Evolutionary conservation across 768 basidiomycete species (phyloP).

Genomic region (Basidioascus undulatus): DNA sequence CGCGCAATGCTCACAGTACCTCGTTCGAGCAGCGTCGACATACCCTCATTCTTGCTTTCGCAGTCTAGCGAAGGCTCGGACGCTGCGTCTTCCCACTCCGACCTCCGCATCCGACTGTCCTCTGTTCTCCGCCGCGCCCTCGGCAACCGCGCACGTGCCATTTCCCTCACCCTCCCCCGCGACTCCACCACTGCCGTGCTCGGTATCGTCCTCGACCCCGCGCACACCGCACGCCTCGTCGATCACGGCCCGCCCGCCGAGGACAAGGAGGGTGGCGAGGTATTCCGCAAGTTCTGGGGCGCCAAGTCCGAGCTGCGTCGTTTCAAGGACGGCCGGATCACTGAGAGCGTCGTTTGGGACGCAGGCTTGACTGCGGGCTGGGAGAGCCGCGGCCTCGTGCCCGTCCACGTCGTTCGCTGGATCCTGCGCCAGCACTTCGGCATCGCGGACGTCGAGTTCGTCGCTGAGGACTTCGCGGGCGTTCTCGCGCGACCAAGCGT

Average conservation of each 20-base stretch:
- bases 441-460: slow-evolving; percentile 25
- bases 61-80: no score
- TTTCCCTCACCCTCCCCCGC: slow-evolving; percentile 23
- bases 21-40: no score
- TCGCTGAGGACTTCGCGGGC: slow-evolving; percentile 17
- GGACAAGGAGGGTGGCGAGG: slow-evolving; percentile 28
- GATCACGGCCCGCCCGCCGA: slow-evolving; percentile 66
- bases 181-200: slow-evolving; percentile 31
- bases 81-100: slow-evolving; percentile 1
- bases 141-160: slow-evolving; percentile 40
- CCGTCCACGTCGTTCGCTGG: slow-evolving; percentile 51
- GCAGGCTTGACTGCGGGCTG: no score
- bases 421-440: slow-evolving; percentile 53
- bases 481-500: slow-evolving; percentile 16
- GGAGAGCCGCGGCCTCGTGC: slow-evolving; percentile 62
- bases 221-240: slow-evolving; percentile 56
- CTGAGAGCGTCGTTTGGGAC: slow-evolving; percentile 93
- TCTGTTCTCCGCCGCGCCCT: slow-evolving; percentile 33
- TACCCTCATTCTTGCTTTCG: no score
- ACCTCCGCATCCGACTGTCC: slow-evolving; percentile 14
- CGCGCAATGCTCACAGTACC: no score
- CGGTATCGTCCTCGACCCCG: slow-evolving; percentile 48
- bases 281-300: slow-evolving; percentile 76
- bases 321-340: slow-evolving; percentile 85
- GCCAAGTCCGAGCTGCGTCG: slow-evolving; percentile 70